phyloP scores from a whole-genome alignment of 1,139 yeast genomes.

The Lodderomyces parapsilosis region DNA sequence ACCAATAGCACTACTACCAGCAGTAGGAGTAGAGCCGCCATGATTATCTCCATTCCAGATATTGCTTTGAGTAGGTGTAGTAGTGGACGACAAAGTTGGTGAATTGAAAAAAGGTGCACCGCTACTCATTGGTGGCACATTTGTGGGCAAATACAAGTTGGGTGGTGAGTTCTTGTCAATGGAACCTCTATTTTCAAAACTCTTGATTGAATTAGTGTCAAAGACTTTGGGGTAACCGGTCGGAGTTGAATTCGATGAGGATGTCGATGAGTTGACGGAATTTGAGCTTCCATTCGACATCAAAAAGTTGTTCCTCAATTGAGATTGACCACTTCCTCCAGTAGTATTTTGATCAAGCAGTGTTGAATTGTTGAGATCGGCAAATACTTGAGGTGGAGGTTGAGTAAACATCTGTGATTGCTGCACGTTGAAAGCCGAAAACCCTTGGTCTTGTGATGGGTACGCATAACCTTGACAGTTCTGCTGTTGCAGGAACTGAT shows the following conservation, averaged over 20 bases:
- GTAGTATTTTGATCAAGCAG: constrained; percentile 7
- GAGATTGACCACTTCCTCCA: constrained; percentile 5
- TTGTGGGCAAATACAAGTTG: constrained; percentile 21
- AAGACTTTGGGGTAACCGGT: constrained; percentile 6
- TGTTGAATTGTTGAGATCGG: constrained; percentile 9
- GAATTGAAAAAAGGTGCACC: constrained; percentile 16
- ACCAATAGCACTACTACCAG: constrained; percentile 1
- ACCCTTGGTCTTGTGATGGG: neutral
- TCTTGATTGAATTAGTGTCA: constrained; percentile 15
- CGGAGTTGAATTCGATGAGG: constrained; percentile 14
- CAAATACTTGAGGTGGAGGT: constrained; percentile 16
- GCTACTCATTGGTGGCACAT: constrained; percentile 12
- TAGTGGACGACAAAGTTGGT: constrained; percentile 16
- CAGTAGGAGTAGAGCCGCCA: constrained; percentile 6
- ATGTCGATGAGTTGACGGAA: constrained; percentile 21
- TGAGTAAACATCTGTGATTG: constrained; percentile 9
- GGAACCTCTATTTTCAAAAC: constrained; percentile 13
- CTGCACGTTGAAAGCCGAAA: neutral
- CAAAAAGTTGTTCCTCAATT: constrained; percentile 15
- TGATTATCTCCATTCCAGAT: constrained; percentile 8
- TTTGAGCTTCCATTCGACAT: constrained; percentile 22
- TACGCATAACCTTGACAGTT: constrained; percentile 8
- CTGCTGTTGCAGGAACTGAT: constrained; percentile 8
- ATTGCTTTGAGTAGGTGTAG: constrained; percentile 5
- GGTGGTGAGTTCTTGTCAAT: constrained; percentile 26